Evolutionary conservation across 2,329 filamentous ascomycete species (phyloP), one percentile per base, ranked within the genome.

Genomic region (Gnomoniopsis smithogilvyi): DNA sequence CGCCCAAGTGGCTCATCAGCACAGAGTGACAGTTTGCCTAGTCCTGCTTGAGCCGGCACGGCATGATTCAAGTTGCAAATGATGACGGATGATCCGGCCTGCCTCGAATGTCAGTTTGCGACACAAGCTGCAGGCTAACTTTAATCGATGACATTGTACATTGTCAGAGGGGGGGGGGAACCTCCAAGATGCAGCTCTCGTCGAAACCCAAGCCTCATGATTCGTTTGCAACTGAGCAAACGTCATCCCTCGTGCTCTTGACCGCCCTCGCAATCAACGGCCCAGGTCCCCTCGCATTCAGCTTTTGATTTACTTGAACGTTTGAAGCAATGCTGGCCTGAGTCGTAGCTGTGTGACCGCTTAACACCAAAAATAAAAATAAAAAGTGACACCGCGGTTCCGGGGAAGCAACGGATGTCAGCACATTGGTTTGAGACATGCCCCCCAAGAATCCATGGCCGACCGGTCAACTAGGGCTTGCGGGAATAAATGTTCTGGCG

Each of bases 11-110:
- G 49, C 54, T 51, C 45, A 36, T 54, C 33, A 21, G 58, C 26
- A n/a, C 36, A 43, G n/a, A 45, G n/a, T 26, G 51, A 38, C 22
- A 51, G 55, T 55, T 52, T 59, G 51, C 56, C 51, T 59, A 41
- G 43, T 34, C 36, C 26, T 54, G 30, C 17, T 49, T n/a, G 36
- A 26, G 26, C n/a, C 36, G 30, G 47, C 17, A 15, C 38, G 21
- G 11, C 33, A 19, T 55, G 2, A 22, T 26, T 12, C 19, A 30
- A 15, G 17, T 21, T 45, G 48, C 57, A 52, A 45, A 11, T 19
- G 15, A 45, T 43, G 24, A 8, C n/a, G n/a, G n/a, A 19, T 19
- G 12, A 15, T 6, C 12, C 4, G n/a, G 38, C 3, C 38, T 3
- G 12, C 38, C 38, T 15, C 15, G 38, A n/a, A n/a, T 6, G 14